Percentiles rank a stretch among this genome's conserved stretches.
Evolutionary conservation across 768 basidiomycete species (phyloP).

Genomic region (Leccinum truebloodii): DNA sequence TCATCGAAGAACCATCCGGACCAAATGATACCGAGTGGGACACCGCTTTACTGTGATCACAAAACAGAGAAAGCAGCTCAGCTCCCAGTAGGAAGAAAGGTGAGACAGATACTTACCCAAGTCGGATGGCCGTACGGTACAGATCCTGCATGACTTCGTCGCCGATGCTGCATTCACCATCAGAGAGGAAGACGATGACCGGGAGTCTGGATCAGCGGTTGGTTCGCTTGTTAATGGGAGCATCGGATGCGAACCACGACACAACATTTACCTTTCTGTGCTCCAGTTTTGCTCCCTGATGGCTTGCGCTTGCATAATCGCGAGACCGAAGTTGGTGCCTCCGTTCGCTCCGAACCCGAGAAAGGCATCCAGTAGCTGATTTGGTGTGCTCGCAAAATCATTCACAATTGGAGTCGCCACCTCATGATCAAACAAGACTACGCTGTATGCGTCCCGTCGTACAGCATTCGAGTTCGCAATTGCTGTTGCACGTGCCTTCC

Average conservation of each 20-base stretch:
- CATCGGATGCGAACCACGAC: not conserved
- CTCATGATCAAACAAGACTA: constrained; percentile 45
- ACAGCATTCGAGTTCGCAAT: constrained; percentile 26
- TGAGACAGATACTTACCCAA: constrained; percentile 39
- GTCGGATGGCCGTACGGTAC: constrained; percentile 42
- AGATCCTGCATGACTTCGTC: constrained; percentile 43
- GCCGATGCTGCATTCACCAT: constrained; percentile 45
- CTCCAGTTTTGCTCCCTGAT: constrained; percentile 52
- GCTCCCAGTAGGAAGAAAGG: not conserved
- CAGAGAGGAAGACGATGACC: constrained; percentile 44
- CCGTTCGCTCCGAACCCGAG: constrained; percentile 33
- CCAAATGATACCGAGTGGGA: constrained; percentile 64
- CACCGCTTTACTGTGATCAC: constrained; percentile 44
- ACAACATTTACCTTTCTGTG: constrained; percentile 42
- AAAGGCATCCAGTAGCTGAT: constrained; percentile 42
- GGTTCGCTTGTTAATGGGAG: not conserved
- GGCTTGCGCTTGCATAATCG: constrained; percentile 36
- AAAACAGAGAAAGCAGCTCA: not conserved
- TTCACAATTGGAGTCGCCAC: constrained; percentile 36
- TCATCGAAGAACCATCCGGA: constrained; percentile 18
- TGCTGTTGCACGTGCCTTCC: constrained; percentile 50
- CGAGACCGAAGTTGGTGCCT: constrained; percentile 47
- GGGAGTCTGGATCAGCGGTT: constrained; percentile 14
- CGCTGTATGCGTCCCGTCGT: constrained; percentile 56
- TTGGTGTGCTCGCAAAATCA: constrained; percentile 47